Evolutionary conservation across 2,329 filamentous ascomycete genomes (phyloP).

Genomic region (Samsoniella hepiali): DNA sequence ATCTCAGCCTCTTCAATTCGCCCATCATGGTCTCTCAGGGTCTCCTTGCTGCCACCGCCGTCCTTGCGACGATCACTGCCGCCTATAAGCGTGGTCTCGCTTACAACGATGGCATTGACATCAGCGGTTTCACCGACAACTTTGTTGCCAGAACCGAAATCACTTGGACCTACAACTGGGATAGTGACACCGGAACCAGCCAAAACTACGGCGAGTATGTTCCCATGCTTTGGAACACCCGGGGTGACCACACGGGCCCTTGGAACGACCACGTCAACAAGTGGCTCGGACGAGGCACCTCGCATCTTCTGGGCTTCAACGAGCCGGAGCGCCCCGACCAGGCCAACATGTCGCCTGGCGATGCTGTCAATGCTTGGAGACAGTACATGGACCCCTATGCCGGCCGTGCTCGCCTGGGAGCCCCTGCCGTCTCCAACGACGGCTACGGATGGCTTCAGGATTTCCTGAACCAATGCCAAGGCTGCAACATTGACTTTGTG

Average conservation of each 20-base stretch:
- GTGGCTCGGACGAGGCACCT: slow-evolving; percentile 21
- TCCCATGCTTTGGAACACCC: slow-evolving; percentile 26
- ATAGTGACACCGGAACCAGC: slow-evolving; percentile 23
- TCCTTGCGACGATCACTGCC: slow-evolving; percentile 42
- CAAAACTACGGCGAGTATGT: slow-evolving; percentile 23
- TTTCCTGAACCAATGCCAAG: slow-evolving; percentile 40
- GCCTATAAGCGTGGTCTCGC: slow-evolving; percentile 50
- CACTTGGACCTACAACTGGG: slow-evolving; percentile 28
- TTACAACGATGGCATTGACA: slow-evolving; percentile 33
- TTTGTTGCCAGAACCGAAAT: slow-evolving; percentile 15
- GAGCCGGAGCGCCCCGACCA: slow-evolving; percentile 24
- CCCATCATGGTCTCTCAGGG: background rate
- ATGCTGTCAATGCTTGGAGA: slow-evolving; percentile 39
- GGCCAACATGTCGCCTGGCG: slow-evolving; percentile 27
- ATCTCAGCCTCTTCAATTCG: background rate
- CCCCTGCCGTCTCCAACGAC: slow-evolving; percentile 48
- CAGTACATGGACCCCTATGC: slow-evolving; percentile 43
- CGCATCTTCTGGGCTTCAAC: slow-evolving; percentile 26
- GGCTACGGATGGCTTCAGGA: slow-evolving; percentile 39
- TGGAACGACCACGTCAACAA: slow-evolving; percentile 21
- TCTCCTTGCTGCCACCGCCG: slow-evolving; percentile 22
- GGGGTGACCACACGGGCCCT: slow-evolving; percentile 18
- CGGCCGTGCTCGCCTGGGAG: slow-evolving; percentile 41
- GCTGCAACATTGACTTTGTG: slow-evolving; percentile 43
- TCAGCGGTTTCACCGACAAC: slow-evolving; percentile 22